These are phyloP conservation scores for Phellopilus nigrolimitatus DNA, from an alignment of 1,284 basidiomycete species.

Conservation along the genomic window DNA sequence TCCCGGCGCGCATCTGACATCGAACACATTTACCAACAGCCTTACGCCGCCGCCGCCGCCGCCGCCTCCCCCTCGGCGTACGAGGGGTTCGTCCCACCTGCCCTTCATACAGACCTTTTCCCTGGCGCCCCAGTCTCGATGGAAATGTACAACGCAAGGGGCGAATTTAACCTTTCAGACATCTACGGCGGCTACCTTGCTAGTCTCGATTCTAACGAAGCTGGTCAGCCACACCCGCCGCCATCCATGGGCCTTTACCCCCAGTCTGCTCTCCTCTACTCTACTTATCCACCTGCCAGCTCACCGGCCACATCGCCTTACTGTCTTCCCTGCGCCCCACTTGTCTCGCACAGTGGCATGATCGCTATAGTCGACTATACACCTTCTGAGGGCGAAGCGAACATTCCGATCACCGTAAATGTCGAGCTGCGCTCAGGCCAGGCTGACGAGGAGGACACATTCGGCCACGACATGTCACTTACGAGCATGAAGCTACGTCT, in stretches of 20 bases:
- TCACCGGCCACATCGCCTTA: background rate
- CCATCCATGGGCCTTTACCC: background rate
- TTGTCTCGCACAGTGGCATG: slow-evolving; percentile 42
- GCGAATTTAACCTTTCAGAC: background rate
- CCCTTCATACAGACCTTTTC: background rate
- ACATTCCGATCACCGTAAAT: slow-evolving; percentile 53
- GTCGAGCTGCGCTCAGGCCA: slow-evolving; percentile 49
- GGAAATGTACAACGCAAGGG: slow-evolving; percentile 2
- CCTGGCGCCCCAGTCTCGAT: background rate
- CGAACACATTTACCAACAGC: background rate
- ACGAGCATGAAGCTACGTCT: slow-evolving; percentile 45
- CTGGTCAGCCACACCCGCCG: slow-evolving; percentile 12
- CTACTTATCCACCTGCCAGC: background rate
- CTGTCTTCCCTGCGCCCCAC: slow-evolving; percentile 17
- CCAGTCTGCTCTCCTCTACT: background rate
- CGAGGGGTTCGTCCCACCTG: too few species aligned
- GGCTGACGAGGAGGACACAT: slow-evolving; percentile 42
- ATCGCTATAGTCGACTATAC: slow-evolving; percentile 58
- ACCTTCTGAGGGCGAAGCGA: slow-evolving; percentile 55
- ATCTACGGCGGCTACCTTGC: background rate
- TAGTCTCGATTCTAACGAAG: slow-evolving; percentile 1
- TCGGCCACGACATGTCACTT: background rate
- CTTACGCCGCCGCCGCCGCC: background rate
- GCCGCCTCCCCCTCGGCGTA: too few species aligned
- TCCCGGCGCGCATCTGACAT: background rate